Percentiles rank a stretch among this genome's conserved stretches.
phyloP scores from a whole-genome alignment of 179 eudicot species.

The Nepenthes alata region DNA sequence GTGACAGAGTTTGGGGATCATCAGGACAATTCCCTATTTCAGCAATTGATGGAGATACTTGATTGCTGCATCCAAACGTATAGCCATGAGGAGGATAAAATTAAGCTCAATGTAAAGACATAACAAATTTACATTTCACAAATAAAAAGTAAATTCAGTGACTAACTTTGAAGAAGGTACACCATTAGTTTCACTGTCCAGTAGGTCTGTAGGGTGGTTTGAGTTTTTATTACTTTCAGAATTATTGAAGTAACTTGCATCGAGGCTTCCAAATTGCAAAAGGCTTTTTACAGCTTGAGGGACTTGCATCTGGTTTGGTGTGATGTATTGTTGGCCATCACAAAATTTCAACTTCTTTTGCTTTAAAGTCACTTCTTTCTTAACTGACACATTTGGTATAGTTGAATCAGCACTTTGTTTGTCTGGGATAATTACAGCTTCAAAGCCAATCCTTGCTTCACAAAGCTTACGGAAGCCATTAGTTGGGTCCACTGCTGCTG shows the following conservation, averaged over 20 bases:
- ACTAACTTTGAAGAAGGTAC: conserved; percentile 11
- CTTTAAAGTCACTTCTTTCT: conserved; percentile 30
- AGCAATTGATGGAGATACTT: no score
- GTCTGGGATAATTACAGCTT: conserved; percentile 3
- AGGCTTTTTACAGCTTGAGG: conserved; percentile 47
- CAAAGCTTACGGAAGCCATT: not conserved
- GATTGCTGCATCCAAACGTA: no score
- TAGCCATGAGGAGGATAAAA: not conserved
- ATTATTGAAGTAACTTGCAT: conserved; percentile 15
- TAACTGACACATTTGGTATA: conserved; percentile 17
- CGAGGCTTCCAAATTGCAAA: conserved; percentile 60
- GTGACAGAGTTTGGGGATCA: no score
- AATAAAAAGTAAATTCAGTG: no score
- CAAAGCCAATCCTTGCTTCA: not conserved
- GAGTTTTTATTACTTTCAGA: conserved; percentile 15
- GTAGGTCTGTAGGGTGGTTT: conserved; percentile 12
- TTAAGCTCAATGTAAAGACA: no score
- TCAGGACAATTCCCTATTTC: no score
- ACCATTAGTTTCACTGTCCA: conserved; percentile 14
- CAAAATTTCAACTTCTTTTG: conserved; percentile 26
- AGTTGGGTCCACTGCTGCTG: not conserved
- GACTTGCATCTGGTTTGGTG: conserved; percentile 62
- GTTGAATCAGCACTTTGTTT: conserved; percentile 5
- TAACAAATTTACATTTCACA: no score
- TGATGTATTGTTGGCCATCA: conserved; percentile 43